Percentiles rank a stretch among this genome's conserved stretches.
These are phyloP conservation scores for Cystoderma amianthinum DNA, from an alignment of 768 basidiomycete species.

Conservation along the genomic window DNA sequence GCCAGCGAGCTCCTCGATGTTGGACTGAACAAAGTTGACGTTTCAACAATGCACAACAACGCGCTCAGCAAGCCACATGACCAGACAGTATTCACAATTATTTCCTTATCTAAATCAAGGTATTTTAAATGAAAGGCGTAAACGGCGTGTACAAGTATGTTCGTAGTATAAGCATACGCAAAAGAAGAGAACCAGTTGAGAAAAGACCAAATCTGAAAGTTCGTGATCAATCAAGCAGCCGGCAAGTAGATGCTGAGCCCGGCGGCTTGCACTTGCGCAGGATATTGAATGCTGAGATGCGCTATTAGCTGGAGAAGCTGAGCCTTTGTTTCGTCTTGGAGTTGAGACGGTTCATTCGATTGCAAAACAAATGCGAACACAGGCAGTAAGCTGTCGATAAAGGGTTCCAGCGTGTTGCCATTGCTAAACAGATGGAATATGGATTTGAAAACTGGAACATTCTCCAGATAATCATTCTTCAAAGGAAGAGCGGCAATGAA, in stretches of 20 bases:
- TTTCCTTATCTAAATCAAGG: constrained; percentile 8
- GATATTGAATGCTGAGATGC: constrained; percentile 67
- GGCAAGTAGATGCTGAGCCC: constrained; percentile 57
- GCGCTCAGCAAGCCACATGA: constrained; percentile 16
- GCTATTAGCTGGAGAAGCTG: constrained; percentile 71
- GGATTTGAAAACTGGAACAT: constrained; percentile 81
- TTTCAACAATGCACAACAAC: constrained; percentile 24
- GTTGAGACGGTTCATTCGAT: constrained; percentile 64
- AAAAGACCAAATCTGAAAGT: not conserved
- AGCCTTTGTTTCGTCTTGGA: constrained; percentile 71
- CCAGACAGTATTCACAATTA: constrained; percentile 4
- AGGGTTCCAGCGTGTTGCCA: constrained; percentile 60
- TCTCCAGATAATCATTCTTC: constrained; percentile 85
- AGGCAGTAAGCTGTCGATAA: constrained; percentile 71
- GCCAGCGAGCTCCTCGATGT: constrained; percentile 46
- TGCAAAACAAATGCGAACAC: constrained; percentile 83
- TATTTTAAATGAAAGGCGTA: constrained; percentile 10
- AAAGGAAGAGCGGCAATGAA: constrained; percentile 81
- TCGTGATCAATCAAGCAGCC: constrained; percentile 28
- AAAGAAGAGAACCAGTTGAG: constrained; percentile 1
- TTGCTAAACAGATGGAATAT: constrained; percentile 83
- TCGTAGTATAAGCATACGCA: not conserved
- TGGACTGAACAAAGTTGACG: constrained; percentile 1
- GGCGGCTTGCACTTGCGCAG: constrained; percentile 74
- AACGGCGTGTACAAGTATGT: not conserved